Evolutionary conservation across 2,329 filamentous ascomycete species (phyloP), one percentile per base, ranked within the genome.

Genomic region (Alternaria panax): DNA sequence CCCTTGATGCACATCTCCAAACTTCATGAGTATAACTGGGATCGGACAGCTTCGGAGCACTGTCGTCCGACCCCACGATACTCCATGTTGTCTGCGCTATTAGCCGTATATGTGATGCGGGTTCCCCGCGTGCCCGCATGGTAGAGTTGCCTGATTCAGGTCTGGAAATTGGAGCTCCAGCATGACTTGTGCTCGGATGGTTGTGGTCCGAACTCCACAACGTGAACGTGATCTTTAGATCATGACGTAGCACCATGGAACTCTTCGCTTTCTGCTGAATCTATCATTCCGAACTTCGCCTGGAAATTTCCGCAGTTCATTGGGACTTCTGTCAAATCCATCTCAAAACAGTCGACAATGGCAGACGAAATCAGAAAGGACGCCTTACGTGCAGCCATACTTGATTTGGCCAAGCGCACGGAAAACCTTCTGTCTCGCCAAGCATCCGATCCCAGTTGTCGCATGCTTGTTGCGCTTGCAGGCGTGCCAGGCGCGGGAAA

Each of bases 401-500:
- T 66, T 4, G 58, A 71, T 62, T 43, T 71, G 50, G 64, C 61
- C 46, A 69, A 53, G 53, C 69, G 63, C 20, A 50, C 65, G 20
- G 60, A 65, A 54, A 47, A 51, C 54, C 67, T 71, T 30, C 63
- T 71, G 16, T 41, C 54, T 27, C 53, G 66, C 56, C 68, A 71
- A 65, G 54, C 60, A 28, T 57, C 57, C 42, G 14, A 66, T 28
- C 63, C 69, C 42, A 59, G 55, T 58, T 65, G 66, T 36, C 67
- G 70, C 24, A 62, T 68, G 45, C 66, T 73, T 24, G 55, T 73
- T 51, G 68, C 64, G 46, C 65, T 73, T 42, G 71, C 71, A 8
- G 70, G 69, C 34, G 70, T 73, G 34, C 71, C 69, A 18, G 71
- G 71, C 12, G 68, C 68, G 7, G 71, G 71, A 16, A 72, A 72